These are phyloP conservation scores for Penicillium expansum DNA, from an alignment of 2,329 filamentous ascomycete genomes.

Conservation along the genomic window DNA sequence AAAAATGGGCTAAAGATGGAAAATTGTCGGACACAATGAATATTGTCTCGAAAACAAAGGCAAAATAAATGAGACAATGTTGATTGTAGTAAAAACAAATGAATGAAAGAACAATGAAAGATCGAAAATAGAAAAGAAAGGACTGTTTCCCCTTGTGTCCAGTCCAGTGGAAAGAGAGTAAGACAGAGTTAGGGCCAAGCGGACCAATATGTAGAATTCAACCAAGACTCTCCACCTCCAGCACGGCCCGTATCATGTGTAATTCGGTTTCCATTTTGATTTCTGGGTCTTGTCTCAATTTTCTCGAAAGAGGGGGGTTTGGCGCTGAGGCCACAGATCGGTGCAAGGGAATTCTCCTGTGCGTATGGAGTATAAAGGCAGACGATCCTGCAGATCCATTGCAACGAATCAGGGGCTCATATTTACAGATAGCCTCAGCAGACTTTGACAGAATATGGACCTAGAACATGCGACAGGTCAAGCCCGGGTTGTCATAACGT, in stretches of 20 bases:
- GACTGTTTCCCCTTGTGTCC: slow-evolving; percentile 10
- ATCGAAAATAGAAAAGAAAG: slow-evolving; percentile 10
- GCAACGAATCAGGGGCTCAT: not conserved
- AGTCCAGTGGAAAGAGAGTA: not conserved
- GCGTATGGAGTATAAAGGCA: not conserved
- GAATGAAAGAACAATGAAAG: not conserved
- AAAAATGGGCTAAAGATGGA: slow-evolving; percentile 16
- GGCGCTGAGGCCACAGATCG: slow-evolving; percentile 6
- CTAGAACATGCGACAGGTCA: slow-evolving; percentile 15
- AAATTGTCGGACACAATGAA: slow-evolving; percentile 13
- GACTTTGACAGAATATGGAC: not conserved
- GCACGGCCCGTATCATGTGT: slow-evolving; percentile 1
- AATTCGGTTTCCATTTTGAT: not conserved
- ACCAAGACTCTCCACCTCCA: slow-evolving; percentile 14
- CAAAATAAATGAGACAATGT: slow-evolving; percentile 3
- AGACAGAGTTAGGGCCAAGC: not conserved
- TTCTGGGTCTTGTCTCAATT: not conserved
- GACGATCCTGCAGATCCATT: slow-evolving; percentile 3
- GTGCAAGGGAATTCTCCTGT: not conserved
- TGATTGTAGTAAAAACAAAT: not conserved
- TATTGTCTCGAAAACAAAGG: slow-evolving; percentile 17
- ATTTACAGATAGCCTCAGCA: not conserved
- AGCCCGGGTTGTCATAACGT: not conserved
- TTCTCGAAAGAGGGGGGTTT: slow-evolving; percentile 2
- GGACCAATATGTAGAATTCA: slow-evolving; percentile 14